phyloP scores from a whole-genome alignment of 108 stramenopile species.

The Cyclostephanos tholiformis region DNA sequence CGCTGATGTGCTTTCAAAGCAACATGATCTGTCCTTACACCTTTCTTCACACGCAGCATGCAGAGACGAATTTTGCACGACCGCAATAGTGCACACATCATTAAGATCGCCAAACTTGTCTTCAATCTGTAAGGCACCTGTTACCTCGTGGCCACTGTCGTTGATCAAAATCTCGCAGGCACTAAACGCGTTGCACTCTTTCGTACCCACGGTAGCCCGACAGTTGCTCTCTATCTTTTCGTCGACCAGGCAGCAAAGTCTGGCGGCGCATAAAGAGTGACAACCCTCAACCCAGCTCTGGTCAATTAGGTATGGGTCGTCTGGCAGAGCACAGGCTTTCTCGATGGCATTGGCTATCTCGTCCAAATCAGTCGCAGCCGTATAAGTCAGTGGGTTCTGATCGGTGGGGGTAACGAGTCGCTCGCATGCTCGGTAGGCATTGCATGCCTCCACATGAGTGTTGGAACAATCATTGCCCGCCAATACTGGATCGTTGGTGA shows the following conservation, averaged over 20 bases:
- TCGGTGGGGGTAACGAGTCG: constrained; percentile 12
- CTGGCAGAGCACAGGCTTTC: constrained; percentile 7
- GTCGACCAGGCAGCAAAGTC: constrained; percentile 22
- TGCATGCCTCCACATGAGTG: constrained; percentile 3
- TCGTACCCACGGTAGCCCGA: constrained; percentile 6
- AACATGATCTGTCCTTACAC: constrained; percentile 18
- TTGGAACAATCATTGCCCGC: constrained; percentile 14
- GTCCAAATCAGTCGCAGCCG: background rate
- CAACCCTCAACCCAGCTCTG: constrained; percentile 9
- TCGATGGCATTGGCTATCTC: background rate
- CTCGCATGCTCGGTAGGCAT: constrained; percentile 22
- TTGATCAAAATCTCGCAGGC: constrained; percentile 16
- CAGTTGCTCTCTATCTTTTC: constrained; percentile 14
- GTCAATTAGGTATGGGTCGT: background rate
- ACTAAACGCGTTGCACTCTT: constrained; percentile 10
- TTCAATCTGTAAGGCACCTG: background rate
- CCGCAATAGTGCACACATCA: constrained; percentile 10
- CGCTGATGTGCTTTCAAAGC: constrained; percentile 7
- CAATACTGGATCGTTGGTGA: constrained; percentile 14
- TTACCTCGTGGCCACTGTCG: constrained; percentile 7
- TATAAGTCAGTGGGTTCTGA: background rate
- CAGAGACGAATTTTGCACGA: background rate
- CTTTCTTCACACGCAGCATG: constrained; percentile 12
- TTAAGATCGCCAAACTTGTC: background rate
- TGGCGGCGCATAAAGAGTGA: constrained; percentile 8